Percentiles rank a stretch among this genome's conserved stretches.
phyloP scores from a whole-genome alignment of 345 rosid genomes.

The Populus nigra region DNA sequence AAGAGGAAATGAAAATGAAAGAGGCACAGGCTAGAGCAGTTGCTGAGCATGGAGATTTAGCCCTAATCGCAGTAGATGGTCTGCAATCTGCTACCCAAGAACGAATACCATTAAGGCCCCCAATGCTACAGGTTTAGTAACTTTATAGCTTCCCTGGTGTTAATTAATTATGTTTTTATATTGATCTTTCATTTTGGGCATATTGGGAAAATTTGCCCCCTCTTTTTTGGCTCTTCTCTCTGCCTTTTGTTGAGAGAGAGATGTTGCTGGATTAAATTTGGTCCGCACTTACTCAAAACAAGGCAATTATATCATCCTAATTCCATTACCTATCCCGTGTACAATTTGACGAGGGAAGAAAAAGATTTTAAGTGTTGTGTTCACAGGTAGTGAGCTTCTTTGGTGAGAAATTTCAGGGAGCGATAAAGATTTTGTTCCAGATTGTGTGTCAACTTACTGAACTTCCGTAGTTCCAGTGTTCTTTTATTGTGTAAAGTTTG shows the following conservation, averaged over 20 bases:
- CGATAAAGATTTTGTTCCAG: no score
- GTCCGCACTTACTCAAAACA: no score
- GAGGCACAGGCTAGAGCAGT: conserved; percentile 91
- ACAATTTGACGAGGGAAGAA: background rate
- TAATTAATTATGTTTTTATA: background rate
- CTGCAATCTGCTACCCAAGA: conserved; percentile 61
- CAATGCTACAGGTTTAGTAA: conserved; percentile 81
- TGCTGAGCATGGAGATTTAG: conserved; percentile 93
- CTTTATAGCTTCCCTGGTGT: background rate
- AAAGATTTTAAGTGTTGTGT: background rate
- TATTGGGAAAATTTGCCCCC: background rate
- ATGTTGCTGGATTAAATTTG: background rate
- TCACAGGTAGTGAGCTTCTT: background rate
- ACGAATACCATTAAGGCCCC: conserved; percentile 74
- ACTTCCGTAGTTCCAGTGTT: background rate
- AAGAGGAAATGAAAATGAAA: conserved; percentile 85
- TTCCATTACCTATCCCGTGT: background rate
- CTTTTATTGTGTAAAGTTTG: background rate
- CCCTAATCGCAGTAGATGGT: conserved; percentile 79
- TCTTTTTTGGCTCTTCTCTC: background rate
- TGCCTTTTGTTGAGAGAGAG: background rate
- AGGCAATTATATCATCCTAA: no score
- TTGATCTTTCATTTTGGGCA: background rate
- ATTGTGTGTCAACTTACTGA: background rate
- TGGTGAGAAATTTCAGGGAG: no score